Evolutionary conservation across 192 early-diverging fungal species (phyloP), one percentile per base, ranked within the genome.

Genomic region (Diversispora eburnea): DNA sequence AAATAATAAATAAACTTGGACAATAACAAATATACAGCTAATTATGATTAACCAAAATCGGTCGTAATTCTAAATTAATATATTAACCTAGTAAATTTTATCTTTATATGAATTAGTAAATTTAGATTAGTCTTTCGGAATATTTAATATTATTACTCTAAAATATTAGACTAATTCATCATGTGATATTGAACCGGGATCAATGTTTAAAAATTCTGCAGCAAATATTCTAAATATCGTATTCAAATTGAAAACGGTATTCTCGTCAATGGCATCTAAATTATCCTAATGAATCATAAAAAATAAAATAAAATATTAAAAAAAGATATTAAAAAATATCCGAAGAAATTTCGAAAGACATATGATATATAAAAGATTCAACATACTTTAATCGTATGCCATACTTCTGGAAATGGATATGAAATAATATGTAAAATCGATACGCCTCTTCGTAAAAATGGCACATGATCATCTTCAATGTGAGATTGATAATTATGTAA

Each of bases 341-440:
- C 10, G 63, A 45, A 78, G 20, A 51, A 68, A 59, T 33, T 41
- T 8, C 41, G 6, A 41, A n/a, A 54, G 2, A 10, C 46, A 19
- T 7, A 59, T 20, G 48, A 4, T 22, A 54, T 39, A 57, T 22
- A 10, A 46, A n/a, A n/a, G n/a, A n/a, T n/a, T n/a, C n/a, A n/a
- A 70, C 72, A 76, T 81, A 86, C 85, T 8, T 46, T 49, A 3
- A 84, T 54, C 0, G 75, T 94, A 74, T 98, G 97, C 97, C 97
- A 98, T 1, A 90, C 91, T 20, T 57, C 58, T 15, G 97, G 95
- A 79, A 98, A 98, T 15, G 91, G 92, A 19, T 76, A 70, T 5
- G 95, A 86, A 64, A 98, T 98, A 41, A 94, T 67, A 76, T 98
- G 97, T 19, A 96, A 82, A 56, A 95, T 86, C 3, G 93, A 91